A percentile compares a stretch with the other conserved stretches of the same genome.
These are phyloP conservation scores for Chlamydomonas schloesseri DNA, from an alignment of 139 green algal genomes.

Conservation along the genomic window DNA sequence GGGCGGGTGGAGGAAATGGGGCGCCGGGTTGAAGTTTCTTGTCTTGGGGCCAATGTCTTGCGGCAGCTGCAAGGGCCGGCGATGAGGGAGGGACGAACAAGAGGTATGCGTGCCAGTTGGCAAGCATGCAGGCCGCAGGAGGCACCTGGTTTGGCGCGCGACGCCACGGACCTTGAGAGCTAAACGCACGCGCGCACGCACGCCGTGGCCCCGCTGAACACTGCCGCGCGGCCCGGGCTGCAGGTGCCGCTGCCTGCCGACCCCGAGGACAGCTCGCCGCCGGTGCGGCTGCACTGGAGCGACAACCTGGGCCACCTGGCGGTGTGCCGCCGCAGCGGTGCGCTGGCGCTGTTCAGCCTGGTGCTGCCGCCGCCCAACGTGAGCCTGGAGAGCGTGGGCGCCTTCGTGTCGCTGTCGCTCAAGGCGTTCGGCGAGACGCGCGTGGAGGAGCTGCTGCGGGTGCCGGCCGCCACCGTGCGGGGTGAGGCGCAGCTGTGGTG, in stretches of 20 bases:
- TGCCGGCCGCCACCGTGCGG: slow-evolving; percentile 11
- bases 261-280: slow-evolving; percentile 12
- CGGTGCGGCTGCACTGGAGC: background rate
- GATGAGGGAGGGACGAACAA: no score
- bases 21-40: no score
- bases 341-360: slow-evolving; percentile 47
- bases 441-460: slow-evolving; percentile 17
- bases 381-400: background rate
- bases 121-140: no score
- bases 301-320: slow-evolving; percentile 49
- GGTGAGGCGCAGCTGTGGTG: background rate
- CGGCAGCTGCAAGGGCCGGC: no score
- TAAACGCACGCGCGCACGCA: no score
- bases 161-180: no score
- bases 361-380: slow-evolving; percentile 42
- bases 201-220: no score
- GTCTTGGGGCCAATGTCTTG: no score
- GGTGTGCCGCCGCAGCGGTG: slow-evolving; percentile 46
- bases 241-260: slow-evolving; percentile 13
- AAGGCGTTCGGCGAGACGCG: background rate
- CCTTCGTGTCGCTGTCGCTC: slow-evolving; percentile 10
- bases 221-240: no score
- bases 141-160: no score
- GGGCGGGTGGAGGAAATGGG: no score
- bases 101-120: no score